Conservation (phyloP, 1,284 basidiomycete genomes). For the Athelia sp. region DNA sequence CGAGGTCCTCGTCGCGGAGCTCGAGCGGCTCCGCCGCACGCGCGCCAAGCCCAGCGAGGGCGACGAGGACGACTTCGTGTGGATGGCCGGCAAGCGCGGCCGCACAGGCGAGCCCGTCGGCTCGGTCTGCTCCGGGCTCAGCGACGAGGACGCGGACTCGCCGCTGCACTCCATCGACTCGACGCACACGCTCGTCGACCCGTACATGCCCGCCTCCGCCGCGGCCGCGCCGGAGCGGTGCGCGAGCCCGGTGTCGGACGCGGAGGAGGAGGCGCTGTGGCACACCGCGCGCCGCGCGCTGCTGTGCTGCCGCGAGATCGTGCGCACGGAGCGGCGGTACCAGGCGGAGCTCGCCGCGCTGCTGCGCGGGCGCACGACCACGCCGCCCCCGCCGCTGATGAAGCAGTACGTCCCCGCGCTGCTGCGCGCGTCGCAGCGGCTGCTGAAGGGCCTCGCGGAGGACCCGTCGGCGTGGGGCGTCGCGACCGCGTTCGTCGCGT, state of each 20-base stretch:
- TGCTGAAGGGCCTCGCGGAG: conserved; percentile 44
- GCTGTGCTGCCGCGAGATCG: conserved; percentile 55
- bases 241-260: no score
- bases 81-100: neutral
- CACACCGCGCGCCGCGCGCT: conserved; percentile 49
- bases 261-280: conserved; percentile 37
- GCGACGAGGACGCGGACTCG: conserved; percentile 3
- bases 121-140: neutral
- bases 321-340: conserved; percentile 64
- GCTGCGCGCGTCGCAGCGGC: conserved; percentile 38
- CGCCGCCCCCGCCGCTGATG: conserved; percentile 50
- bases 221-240: no score
- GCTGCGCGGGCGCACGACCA: conserved; percentile 22
- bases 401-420: conserved; percentile 45
- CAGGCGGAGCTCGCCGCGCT: conserved; percentile 44
- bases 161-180: conserved; percentile 5
- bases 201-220: conserved; percentile 10
- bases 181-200: conserved; percentile 6
- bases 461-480: conserved; percentile 62
- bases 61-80: neutral
- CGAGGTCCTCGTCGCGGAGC: conserved; percentile 36
- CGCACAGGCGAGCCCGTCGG: conserved; percentile 5
- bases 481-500: conserved; percentile 50
- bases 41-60: neutral
- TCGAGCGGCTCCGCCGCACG: conserved; percentile 34